Evolutionary conservation across 371 early-diverging fungal species (phyloP).

Genomic region (Polyrhizophydium stewartii): DNA sequence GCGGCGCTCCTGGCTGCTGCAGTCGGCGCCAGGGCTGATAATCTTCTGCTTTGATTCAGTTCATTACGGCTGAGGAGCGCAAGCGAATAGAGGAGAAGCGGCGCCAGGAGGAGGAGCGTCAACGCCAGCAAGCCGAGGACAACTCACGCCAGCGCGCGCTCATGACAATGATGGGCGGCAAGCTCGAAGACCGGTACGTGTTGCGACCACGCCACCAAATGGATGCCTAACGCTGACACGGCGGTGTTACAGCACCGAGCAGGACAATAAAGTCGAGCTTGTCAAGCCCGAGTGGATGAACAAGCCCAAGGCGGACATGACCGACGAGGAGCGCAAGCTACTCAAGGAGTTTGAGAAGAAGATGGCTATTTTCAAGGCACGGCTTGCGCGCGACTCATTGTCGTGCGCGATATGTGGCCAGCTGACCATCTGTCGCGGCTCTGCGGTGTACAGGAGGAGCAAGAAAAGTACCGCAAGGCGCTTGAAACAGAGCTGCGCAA

Average conservation of each 20-base stretch:
- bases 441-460: constrained; percentile 43
- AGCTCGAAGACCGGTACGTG: constrained; percentile 36
- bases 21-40: too few relatives aligned
- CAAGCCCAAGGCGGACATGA: constrained; percentile 48
- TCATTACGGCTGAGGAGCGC: constrained; percentile 44
- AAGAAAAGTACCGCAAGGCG: constrained; percentile 54
- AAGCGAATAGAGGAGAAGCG: constrained; percentile 28
- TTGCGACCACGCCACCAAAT: background rate
- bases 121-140: constrained; percentile 30
- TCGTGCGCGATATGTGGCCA: too few relatives aligned
- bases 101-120: constrained; percentile 39
- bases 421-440: background rate
- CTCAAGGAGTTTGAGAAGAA: constrained; percentile 60
- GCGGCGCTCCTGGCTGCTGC: too few relatives aligned
- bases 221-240: background rate
- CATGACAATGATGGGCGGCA: constrained; percentile 52
- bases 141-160: constrained; percentile 46
- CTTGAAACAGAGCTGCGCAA: constrained; percentile 55
- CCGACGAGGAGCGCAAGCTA: constrained; percentile 48
- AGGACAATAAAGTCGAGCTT: constrained; percentile 44
- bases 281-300: constrained; percentile 51
- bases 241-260: constrained; percentile 24
- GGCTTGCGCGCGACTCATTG: background rate
- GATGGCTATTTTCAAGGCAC: constrained; percentile 39
- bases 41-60: constrained; percentile 20